phyloP scores from a whole-genome alignment of 2,329 filamentous ascomycete genomes.

The Neonectria ditissima region DNA sequence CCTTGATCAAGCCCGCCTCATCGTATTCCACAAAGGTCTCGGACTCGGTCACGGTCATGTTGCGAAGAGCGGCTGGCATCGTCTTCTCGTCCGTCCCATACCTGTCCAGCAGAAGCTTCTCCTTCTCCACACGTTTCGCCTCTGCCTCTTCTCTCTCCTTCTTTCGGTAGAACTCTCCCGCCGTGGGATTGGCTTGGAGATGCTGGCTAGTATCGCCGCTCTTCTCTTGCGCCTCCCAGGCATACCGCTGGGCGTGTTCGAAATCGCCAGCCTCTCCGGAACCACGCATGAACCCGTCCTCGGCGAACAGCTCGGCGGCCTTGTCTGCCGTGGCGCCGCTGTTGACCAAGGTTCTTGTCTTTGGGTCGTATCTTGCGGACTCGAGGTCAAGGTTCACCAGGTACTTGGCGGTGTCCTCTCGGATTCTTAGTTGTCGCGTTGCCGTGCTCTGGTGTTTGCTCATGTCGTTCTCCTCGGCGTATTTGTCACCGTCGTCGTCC shows the following conservation, averaged over 20 bases:
- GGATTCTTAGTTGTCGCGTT: slow-evolving; percentile 88
- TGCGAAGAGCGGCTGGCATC: slow-evolving; percentile 71
- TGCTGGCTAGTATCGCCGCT: slow-evolving; percentile 84
- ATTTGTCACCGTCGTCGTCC: slow-evolving; percentile 74
- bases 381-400: slow-evolving; percentile 94
- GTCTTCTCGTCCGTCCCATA: slow-evolving; percentile 78
- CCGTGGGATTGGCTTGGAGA: slow-evolving; percentile 95
- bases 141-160: slow-evolving; percentile 82
- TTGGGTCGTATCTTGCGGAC: slow-evolving; percentile 97
- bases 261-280: slow-evolving; percentile 95
- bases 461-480: slow-evolving; percentile 97
- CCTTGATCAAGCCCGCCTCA: slow-evolving; percentile 88
- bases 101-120: slow-evolving; percentile 80
- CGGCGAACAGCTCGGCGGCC: slow-evolving; percentile 85
- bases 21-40: slow-evolving; percentile 96
- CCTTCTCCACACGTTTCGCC: slow-evolving; percentile 73
- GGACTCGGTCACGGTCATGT: slow-evolving; percentile 79
- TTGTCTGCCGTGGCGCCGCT: slow-evolving; percentile 83
- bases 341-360: slow-evolving; percentile 91
- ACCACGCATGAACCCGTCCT: slow-evolving; percentile 90
- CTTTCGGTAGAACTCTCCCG: slow-evolving; percentile 85
- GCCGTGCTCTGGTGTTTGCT: slow-evolving; percentile 91
- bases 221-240: slow-evolving; percentile 94
- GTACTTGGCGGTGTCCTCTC: slow-evolving; percentile 98
- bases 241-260: slow-evolving; percentile 87